Evolutionary conservation across 140 eudicot species (phyloP).

Genomic region (Anethum foeniculum): DNA sequence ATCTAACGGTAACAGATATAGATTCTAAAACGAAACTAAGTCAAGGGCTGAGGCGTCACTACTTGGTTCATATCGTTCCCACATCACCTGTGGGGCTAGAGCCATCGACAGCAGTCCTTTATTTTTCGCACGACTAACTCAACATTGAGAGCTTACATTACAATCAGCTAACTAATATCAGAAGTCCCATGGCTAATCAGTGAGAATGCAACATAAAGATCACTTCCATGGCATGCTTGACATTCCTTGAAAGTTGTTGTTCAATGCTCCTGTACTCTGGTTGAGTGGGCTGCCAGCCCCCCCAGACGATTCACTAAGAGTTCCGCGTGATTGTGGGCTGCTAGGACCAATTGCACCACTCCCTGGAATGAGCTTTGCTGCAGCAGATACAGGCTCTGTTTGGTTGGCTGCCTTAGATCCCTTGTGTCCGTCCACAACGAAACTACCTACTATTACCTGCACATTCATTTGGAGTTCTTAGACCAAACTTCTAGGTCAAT

Average conservation of each 20-base stretch:
- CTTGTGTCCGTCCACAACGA: conserved; percentile 45
- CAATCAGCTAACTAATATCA: neutral
- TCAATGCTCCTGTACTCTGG: conserved; percentile 38
- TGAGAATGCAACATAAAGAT: neutral
- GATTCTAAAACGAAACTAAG: neutral
- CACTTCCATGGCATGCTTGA: conserved; percentile 76
- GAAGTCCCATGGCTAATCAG: neutral
- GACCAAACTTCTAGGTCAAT: neutral
- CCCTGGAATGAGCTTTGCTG: conserved; percentile 31
- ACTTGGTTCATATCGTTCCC: neutral
- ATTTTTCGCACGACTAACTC: conserved; percentile 7
- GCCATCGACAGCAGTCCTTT: conserved; percentile 1
- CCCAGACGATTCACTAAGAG: conserved; percentile 70
- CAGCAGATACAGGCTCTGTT: conserved; percentile 33
- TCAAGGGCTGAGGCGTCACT: neutral
- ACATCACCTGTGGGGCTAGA: neutral
- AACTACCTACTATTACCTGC: conserved; percentile 85
- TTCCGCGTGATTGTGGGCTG: conserved; percentile 85
- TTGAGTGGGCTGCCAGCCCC: conserved; percentile 63
- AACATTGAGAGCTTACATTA: neutral
- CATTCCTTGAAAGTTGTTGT: conserved; percentile 47
- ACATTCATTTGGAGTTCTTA: conserved; percentile 1
- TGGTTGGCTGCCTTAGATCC: conserved; percentile 38
- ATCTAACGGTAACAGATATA: neutral
- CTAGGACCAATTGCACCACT: conserved; percentile 37